Evolutionary conservation across 768 basidiomycete genomes (phyloP).

Genomic region (Panaeolus cyanescens): DNA sequence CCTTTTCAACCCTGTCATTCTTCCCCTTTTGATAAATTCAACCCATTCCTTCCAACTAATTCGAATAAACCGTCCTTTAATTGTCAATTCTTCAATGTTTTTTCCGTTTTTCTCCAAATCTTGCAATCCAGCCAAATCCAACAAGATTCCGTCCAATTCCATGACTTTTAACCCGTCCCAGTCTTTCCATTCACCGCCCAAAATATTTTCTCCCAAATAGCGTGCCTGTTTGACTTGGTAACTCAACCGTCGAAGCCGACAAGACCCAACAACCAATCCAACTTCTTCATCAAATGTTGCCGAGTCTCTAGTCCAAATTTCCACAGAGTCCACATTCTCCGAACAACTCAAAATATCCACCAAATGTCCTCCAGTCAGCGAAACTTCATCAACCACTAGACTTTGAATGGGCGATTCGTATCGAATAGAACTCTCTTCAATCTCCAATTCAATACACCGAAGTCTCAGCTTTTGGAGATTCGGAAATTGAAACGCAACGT

Average conservation of each 20-base stretch:
- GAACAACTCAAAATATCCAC: constrained; percentile 39
- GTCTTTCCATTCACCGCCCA: constrained; percentile 5
- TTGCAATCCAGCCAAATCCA: constrained; percentile 36
- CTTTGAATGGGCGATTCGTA: constrained; percentile 36
- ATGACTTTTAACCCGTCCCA: constrained; percentile 20
- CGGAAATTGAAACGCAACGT: constrained; percentile 45
- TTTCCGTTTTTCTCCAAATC: constrained; percentile 34
- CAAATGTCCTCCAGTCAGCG: constrained; percentile 42
- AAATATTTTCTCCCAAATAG: constrained; percentile 5
- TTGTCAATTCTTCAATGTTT: constrained; percentile 39
- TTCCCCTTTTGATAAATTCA: constrained; percentile 36
- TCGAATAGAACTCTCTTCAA: constrained; percentile 31
- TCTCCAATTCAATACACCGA: constrained; percentile 43
- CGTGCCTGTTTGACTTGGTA: constrained; percentile 38
- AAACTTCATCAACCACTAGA: constrained; percentile 46
- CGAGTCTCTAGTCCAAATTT: constrained; percentile 33
- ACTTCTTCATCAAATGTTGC: constrained; percentile 42
- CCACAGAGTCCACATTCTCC: constrained; percentile 34
- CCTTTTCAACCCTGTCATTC: constrained; percentile 32
- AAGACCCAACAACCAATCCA: constrained; percentile 38
- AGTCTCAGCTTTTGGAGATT: constrained; percentile 44
- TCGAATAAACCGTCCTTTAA: constrained; percentile 41
- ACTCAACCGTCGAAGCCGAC: constrained; percentile 41
- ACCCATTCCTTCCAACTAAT: constrained; percentile 43
- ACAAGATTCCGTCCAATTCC: constrained; percentile 39